Percentiles rank a stretch among this genome's conserved stretches.
Conservation (phyloP, 345 rosid species). For the Eutrema yunnanense region DNA sequence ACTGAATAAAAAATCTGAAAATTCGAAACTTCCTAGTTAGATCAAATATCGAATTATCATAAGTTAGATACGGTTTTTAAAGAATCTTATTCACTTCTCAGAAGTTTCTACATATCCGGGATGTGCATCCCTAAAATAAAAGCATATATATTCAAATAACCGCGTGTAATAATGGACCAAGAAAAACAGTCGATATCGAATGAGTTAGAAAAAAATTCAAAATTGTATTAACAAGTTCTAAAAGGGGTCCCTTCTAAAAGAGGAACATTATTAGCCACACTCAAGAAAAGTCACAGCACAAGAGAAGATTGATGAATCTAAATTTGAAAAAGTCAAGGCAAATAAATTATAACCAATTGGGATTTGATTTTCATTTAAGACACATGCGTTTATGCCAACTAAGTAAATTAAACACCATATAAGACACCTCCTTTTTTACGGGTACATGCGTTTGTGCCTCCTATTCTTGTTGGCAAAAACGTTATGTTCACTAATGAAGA, state of each 20-base stretch:
- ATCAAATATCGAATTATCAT: background rate
- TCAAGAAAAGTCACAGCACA: background rate
- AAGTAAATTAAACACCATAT: background rate
- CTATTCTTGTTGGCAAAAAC: background rate
- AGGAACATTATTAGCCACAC: background rate
- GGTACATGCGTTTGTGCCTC: constrained; percentile 6
- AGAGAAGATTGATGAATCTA: background rate
- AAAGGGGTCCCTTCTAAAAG: background rate
- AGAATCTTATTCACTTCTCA: background rate
- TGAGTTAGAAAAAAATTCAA: background rate
- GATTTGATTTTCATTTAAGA: background rate
- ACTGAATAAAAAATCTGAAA: no score
- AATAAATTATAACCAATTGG: background rate
- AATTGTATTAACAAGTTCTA: background rate
- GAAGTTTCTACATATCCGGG: background rate
- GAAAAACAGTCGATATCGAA: background rate
- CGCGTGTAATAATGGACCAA: constrained; percentile 14
- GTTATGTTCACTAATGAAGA: background rate
- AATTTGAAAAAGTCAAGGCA: background rate
- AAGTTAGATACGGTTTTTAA: background rate
- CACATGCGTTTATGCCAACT: background rate
- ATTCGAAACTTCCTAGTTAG: background rate
- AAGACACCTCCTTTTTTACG: background rate
- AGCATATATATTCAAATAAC: background rate
- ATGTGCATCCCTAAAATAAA: background rate